These are phyloP conservation scores for Mycena venus DNA, from an alignment of 768 basidiomycete species.

Conservation along the genomic window DNA sequence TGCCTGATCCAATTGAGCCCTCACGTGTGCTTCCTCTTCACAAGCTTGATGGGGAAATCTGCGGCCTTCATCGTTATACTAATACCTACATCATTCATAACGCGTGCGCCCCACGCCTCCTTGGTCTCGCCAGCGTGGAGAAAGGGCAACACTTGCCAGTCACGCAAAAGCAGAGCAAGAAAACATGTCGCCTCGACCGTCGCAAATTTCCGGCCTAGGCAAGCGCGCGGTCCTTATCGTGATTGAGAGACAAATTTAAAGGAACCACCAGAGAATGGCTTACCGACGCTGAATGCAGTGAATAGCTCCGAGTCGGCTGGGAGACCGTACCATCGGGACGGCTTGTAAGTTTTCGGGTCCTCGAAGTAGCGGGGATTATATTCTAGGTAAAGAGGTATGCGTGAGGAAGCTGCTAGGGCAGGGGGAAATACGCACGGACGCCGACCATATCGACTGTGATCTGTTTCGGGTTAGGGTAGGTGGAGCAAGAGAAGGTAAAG, in stretches of 20 bases:
- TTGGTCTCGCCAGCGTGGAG: conserved; percentile 12
- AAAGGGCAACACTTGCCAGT: conserved; percentile 7
- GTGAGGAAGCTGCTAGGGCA: conserved; percentile 1
- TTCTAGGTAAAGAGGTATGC: conserved; percentile 45
- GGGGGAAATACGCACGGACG: conserved; percentile 35
- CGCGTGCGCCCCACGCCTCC: conserved; percentile 4
- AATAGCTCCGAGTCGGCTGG: conserved; percentile 57
- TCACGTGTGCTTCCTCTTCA: background rate
- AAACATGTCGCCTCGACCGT: conserved; percentile 4
- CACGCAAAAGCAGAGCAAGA: background rate
- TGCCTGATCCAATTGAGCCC: background rate
- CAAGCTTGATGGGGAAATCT: background rate
- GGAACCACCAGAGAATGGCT: background rate
- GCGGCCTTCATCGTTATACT: background rate
- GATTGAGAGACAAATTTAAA: background rate
- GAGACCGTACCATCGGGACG: conserved; percentile 64
- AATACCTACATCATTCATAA: background rate
- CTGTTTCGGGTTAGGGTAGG: conserved; percentile 36
- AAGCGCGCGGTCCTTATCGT: conserved; percentile 12
- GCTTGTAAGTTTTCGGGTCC: conserved; percentile 60
- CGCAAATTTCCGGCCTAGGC: conserved; percentile 13
- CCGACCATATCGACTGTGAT: conserved; percentile 45
- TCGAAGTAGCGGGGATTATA: conserved; percentile 65
- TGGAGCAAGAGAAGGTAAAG: background rate
- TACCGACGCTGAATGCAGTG: conserved; percentile 60